Evolutionary conservation across 1,284 basidiomycete species (phyloP).

Genomic region (Apiotrichum veenhuisii): DNA sequence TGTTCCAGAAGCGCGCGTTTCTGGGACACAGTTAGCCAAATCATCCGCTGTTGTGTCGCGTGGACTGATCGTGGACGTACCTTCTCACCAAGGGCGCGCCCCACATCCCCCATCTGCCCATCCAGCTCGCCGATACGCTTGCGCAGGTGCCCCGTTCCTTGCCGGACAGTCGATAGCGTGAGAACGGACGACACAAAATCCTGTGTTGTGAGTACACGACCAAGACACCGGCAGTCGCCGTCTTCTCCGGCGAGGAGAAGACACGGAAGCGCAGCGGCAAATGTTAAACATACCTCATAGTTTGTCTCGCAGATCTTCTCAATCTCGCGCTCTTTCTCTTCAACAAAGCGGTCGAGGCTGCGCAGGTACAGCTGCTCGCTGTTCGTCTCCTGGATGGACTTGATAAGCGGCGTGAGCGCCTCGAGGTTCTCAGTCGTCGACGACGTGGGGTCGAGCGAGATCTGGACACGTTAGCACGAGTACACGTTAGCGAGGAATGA

Average conservation of each 20-base stretch:
- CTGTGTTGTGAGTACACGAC: conserved; percentile 28
- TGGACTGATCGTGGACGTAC: conserved; percentile 23
- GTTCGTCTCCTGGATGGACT: conserved; percentile 82
- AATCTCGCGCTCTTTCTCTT: conserved; percentile 92
- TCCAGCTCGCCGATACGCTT: conserved; percentile 58
- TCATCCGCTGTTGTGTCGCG: background rate
- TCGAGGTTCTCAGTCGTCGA: conserved; percentile 71
- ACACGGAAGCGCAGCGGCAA: background rate
- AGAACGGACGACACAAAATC: conserved; percentile 96
- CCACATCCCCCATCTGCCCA: conserved; percentile 61
- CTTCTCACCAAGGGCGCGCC: conserved; percentile 79
- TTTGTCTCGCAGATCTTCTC: conserved; percentile 92
- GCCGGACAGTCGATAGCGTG: conserved; percentile 89
- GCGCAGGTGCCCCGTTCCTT: conserved; percentile 56
- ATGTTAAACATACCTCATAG: conserved; percentile 60
- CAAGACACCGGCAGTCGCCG: too few relatives aligned
- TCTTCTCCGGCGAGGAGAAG: too few relatives aligned
- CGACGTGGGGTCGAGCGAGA: conserved; percentile 43
- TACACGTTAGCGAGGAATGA: too few relatives aligned
- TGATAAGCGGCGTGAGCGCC: conserved; percentile 86
- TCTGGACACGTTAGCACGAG: conserved; percentile 22
- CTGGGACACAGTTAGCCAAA: conserved; percentile 33
- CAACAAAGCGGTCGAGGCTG: conserved; percentile 78
- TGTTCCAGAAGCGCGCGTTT: conserved; percentile 83
- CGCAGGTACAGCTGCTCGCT: conserved; percentile 89